These are phyloP conservation scores for Tricholoma saponaceum DNA, from an alignment of 768 basidiomycete species.

Conservation along the genomic window DNA sequence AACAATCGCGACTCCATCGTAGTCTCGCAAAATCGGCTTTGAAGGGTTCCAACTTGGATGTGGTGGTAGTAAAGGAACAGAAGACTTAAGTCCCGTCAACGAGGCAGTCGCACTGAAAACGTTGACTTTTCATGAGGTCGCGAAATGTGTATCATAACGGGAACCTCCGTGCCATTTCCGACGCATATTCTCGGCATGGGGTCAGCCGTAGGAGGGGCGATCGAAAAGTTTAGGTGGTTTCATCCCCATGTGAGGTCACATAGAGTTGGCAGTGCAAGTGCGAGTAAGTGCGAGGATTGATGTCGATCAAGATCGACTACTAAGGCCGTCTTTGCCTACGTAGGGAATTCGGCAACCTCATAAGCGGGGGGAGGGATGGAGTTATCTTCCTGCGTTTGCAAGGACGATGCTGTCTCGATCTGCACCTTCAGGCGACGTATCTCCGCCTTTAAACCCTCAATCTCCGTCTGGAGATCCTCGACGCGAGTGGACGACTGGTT, in stretches of 20 bases:
- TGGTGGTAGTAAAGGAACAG: not conserved
- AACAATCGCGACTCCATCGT: slow-evolving; percentile 14
- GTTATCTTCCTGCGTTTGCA: slow-evolving; percentile 5
- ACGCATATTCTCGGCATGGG: too few relatives aligned
- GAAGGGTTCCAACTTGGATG: not conserved
- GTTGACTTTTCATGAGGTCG: not conserved
- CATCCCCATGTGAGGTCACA: too few relatives aligned
- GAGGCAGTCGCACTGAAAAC: not conserved
- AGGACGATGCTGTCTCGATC: slow-evolving; percentile 3
- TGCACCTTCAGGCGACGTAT: slow-evolving; percentile 9
- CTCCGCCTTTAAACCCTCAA: slow-evolving; percentile 10
- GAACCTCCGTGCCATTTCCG: not conserved
- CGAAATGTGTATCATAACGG: too few relatives aligned
- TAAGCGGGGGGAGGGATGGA: slow-evolving; percentile 15
- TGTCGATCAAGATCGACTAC: not conserved
- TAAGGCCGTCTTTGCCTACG: not conserved
- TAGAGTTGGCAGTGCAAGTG: too few relatives aligned
- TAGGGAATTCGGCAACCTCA: slow-evolving; percentile 6
- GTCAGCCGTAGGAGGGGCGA: too few relatives aligned
- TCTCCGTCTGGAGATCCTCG: slow-evolving; percentile 7
- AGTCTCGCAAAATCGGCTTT: not conserved
- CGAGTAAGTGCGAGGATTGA: too few relatives aligned
- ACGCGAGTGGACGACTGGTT: slow-evolving; percentile 3
- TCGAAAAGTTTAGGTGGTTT: too few relatives aligned
- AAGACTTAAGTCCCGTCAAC: not conserved